phyloP scores from a whole-genome alignment of 164 flowering plant genomes.

The Kingdonia uniflora region DNA sequence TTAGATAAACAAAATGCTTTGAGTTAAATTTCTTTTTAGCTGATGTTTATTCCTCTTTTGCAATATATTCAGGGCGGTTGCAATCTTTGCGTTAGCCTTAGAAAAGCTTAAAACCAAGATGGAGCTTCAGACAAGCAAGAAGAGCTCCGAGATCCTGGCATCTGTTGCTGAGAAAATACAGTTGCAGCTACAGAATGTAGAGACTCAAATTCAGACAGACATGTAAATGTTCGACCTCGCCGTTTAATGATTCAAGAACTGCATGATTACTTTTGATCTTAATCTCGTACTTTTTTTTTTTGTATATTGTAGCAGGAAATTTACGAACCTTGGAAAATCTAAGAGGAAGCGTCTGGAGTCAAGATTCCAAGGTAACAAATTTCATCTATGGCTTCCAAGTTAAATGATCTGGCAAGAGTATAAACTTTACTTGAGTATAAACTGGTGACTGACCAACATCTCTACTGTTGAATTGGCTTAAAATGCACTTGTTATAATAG shows the following conservation, averaged over 20 bases:
- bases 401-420: too few species aligned
- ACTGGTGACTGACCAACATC: too few species aligned
- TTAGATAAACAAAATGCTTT: too few species aligned
- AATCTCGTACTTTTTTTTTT: background rate
- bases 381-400: too few species aligned
- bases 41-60: too few species aligned
- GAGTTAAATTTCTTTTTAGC: too few species aligned
- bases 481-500: too few species aligned
- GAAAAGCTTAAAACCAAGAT: constrained; percentile 48
- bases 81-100: constrained; percentile 45
- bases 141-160: constrained; percentile 54
- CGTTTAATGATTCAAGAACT: background rate
- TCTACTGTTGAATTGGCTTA: too few species aligned
- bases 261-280: background rate
- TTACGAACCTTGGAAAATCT: constrained; percentile 37
- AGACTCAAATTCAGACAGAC: constrained; percentile 58
- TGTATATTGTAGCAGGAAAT: constrained; percentile 47
- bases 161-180: constrained; percentile 43
- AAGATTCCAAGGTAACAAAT: constrained; percentile 47
- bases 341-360: constrained; percentile 64
- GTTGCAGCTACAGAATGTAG: constrained; percentile 41
- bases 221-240: constrained; percentile 36
- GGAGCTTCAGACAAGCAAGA: constrained; percentile 38
- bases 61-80: constrained; percentile 44
- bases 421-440: too few species aligned